Percentiles rank a stretch among this genome's conserved stretches.
These are phyloP conservation scores for Lactifluus echinatus DNA, from an alignment of 768 basidiomycete species.

Conservation along the genomic window DNA sequence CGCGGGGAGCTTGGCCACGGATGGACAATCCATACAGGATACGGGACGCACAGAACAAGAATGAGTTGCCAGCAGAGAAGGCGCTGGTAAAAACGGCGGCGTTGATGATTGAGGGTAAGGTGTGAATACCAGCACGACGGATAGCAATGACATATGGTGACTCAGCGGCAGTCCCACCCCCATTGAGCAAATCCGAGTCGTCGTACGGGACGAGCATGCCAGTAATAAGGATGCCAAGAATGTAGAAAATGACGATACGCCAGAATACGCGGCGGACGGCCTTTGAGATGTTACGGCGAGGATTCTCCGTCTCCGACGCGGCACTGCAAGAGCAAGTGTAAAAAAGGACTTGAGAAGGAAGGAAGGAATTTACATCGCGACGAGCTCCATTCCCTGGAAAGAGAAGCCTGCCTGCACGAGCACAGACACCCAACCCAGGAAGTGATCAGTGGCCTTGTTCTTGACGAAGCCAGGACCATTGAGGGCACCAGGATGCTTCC, in stretches of 20 bases:
- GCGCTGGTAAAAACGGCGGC: constrained; percentile 62
- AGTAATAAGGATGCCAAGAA: constrained; percentile 62
- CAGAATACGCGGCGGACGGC: constrained; percentile 73
- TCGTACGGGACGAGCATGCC: constrained; percentile 74
- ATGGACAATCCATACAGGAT: constrained; percentile 32
- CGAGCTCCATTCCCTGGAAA: constrained; percentile 68
- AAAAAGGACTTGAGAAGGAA: neutral
- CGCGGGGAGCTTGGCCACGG: constrained; percentile 32
- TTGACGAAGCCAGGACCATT: constrained; percentile 27
- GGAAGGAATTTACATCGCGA: constrained; percentile 44
- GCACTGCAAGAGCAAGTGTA: constrained; percentile 33
- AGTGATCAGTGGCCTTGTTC: constrained; percentile 31
- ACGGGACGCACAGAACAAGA: constrained; percentile 46
- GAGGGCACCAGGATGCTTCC: constrained; percentile 63
- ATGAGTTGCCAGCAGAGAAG: constrained; percentile 65
- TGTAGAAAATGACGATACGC: constrained; percentile 73
- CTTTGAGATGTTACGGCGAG: constrained; percentile 69
- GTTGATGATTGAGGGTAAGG: constrained; percentile 61
- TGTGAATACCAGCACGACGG: constrained; percentile 59
- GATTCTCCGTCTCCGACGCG: constrained; percentile 70
- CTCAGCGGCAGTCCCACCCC: constrained; percentile 55
- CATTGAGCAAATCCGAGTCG: constrained; percentile 42
- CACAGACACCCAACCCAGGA: constrained; percentile 35
- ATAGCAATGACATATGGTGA: constrained; percentile 87
- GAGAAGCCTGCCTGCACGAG: constrained; percentile 60